phyloP scores from a whole-genome alignment of 495 filamentous ascomycete species.

The Penicillium mononematosum region DNA sequence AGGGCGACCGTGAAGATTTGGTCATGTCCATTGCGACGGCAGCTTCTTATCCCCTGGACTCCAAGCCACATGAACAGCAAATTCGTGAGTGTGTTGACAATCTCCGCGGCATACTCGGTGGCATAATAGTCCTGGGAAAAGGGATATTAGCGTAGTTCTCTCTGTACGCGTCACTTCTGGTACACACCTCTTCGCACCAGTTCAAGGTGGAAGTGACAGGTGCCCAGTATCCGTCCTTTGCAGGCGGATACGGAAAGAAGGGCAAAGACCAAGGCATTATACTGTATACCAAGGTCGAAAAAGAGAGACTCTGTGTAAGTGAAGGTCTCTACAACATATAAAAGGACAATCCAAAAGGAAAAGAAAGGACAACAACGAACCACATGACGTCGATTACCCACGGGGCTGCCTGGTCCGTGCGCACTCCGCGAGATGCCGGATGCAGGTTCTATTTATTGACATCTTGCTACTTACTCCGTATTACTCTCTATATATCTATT shows the following conservation, averaged over 20 bases:
- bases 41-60: conserved; percentile 68
- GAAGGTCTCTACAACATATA: neutral
- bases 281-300: conserved; percentile 5
- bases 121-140: conserved; percentile 58
- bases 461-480: neutral
- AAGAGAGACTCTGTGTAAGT: neutral
- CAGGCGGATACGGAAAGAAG: conserved; percentile 67
- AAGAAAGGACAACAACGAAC: conserved; percentile 2
- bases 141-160: neutral
- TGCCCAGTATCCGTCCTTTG: conserved; percentile 71
- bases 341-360: neutral
- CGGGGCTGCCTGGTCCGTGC: conserved; percentile 14
- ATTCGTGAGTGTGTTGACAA: conserved; percentile 78
- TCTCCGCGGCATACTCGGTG: conserved; percentile 59
- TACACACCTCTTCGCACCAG: conserved; percentile 85
- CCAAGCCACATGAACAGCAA: conserved; percentile 73
- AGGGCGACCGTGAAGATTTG: conserved; percentile 69
- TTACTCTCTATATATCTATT: neutral
- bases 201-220: conserved; percentile 87
- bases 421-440: conserved; percentile 27
- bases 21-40: conserved; percentile 67
- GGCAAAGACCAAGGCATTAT: conserved; percentile 47
- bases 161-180: neutral
- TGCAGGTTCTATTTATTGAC: conserved; percentile 3
- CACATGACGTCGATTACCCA: conserved; percentile 30